phyloP scores from a whole-genome alignment of 768 basidiomycete species.

The Tulasnella sp. region DNA sequence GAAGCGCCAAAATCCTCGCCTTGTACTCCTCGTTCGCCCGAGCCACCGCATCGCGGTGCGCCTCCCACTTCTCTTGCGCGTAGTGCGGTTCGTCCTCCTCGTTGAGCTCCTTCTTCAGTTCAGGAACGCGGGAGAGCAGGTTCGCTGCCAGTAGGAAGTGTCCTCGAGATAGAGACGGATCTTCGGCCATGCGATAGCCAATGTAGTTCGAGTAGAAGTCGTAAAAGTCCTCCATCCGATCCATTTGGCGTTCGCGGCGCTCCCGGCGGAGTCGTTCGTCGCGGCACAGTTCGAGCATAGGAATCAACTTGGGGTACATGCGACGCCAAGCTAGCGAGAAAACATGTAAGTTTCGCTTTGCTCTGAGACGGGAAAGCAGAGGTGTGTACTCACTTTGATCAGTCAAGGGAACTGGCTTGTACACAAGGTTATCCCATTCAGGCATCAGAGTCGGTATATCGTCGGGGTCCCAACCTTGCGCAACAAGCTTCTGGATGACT shows the following conservation, averaged over 20 bases:
- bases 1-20: background rate
- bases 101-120: background rate
- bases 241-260: background rate
- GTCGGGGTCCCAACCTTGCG: conserved; percentile 22
- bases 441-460: conserved; percentile 1
- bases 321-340: conserved; percentile 16
- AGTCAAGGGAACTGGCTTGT: conserved; percentile 24
- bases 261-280: conserved; percentile 11
- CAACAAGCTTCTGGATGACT: conserved; percentile 22
- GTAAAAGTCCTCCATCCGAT: conserved; percentile 1
- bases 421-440: conserved; percentile 16
- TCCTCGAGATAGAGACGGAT: background rate
- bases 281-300: background rate
- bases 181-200: background rate
- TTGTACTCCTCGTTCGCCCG: background rate
- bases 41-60: background rate
- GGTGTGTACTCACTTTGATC: too few relatives aligned
- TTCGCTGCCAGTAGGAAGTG: background rate
- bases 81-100: background rate
- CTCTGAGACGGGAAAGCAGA: background rate
- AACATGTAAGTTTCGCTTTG: background rate
- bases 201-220: conserved; percentile 1
- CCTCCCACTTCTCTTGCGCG: background rate
- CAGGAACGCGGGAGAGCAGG: background rate
- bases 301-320: conserved; percentile 16